These are phyloP conservation scores for Sclerotinia spermophila DNA, from an alignment of 2,329 filamentous ascomycete genomes.

Conservation along the genomic window DNA sequence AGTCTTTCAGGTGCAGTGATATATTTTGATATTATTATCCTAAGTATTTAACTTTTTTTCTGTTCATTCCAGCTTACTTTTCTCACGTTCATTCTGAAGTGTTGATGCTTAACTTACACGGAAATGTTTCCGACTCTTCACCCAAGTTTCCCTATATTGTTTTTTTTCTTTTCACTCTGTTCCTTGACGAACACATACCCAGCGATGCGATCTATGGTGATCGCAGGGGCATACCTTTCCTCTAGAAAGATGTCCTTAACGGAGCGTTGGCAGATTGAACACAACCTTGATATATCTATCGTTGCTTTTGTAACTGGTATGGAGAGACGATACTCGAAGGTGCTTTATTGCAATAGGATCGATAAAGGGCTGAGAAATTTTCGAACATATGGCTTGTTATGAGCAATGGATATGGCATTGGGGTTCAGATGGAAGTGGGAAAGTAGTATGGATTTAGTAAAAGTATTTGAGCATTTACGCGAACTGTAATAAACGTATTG, in stretches of 20 bases:
- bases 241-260: conserved; percentile 71
- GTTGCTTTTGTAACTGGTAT: conserved; percentile 18
- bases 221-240: conserved; percentile 65
- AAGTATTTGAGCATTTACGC: neutral
- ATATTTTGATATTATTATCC: neutral
- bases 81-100: neutral
- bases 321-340: conserved; percentile 35
- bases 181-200: conserved; percentile 41
- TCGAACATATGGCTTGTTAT: conserved; percentile 30
- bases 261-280: conserved; percentile 67
- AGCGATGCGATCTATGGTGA: conserved; percentile 72
- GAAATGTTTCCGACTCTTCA: neutral
- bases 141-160: conserved; percentile 4
- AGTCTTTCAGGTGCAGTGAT: conserved; percentile 1
- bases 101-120: neutral
- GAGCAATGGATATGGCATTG: neutral
- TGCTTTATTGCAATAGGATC: conserved; percentile 36
- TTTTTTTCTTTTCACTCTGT: neutral
- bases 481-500: neutral
- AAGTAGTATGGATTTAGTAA: neutral
- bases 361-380: conserved; percentile 38
- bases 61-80: neutral
- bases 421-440: neutral
- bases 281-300: conserved; percentile 22
- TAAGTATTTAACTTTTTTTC: neutral